Conservation (phyloP, 31 red algal genomes). For the Bonnemaisonia californica region DNA sequence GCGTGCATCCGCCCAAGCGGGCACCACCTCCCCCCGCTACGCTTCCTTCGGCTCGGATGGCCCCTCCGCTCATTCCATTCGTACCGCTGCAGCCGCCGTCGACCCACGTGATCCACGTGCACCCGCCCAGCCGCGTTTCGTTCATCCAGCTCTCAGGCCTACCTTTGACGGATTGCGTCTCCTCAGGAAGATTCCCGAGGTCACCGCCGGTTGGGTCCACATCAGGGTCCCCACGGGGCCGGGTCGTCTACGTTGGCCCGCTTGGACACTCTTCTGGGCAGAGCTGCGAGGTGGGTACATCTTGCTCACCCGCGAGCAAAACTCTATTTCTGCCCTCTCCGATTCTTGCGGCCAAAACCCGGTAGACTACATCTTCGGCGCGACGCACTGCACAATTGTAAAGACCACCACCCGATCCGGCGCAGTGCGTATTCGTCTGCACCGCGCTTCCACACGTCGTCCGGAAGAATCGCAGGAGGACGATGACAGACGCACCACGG, state of each 20-base stretch:
- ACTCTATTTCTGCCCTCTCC: conserved; percentile 41
- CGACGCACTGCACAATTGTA: conserved; percentile 32
- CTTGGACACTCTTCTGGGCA: conserved; percentile 63
- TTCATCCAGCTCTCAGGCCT: conserved; percentile 54
- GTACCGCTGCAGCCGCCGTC: conserved; percentile 18
- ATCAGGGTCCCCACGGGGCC: conserved; percentile 33
- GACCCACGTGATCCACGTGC: background rate
- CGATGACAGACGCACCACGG: conserved; percentile 13
- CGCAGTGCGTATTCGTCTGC: conserved; percentile 39
- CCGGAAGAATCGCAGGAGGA: conserved; percentile 12
- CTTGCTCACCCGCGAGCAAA: conserved; percentile 49
- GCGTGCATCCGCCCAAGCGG: conserved; percentile 9
- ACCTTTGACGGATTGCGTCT: conserved; percentile 58
- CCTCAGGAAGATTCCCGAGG: conserved; percentile 50
- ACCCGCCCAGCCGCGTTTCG: conserved; percentile 4
- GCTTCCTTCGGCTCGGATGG: conserved; percentile 35
- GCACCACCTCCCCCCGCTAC: conserved; percentile 20
- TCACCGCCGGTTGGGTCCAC: conserved; percentile 64
- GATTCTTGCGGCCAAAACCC: conserved; percentile 28
- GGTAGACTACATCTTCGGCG: conserved; percentile 59
- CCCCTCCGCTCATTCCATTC: conserved; percentile 16
- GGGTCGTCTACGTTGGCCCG: conserved; percentile 44
- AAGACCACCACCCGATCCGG: conserved; percentile 23
- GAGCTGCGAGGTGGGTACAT: conserved; percentile 55
- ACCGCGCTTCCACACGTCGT: conserved; percentile 15